Evolutionary conservation across 83 land plant genomes (phyloP).

Genomic region (Thuja plicata): DNA sequence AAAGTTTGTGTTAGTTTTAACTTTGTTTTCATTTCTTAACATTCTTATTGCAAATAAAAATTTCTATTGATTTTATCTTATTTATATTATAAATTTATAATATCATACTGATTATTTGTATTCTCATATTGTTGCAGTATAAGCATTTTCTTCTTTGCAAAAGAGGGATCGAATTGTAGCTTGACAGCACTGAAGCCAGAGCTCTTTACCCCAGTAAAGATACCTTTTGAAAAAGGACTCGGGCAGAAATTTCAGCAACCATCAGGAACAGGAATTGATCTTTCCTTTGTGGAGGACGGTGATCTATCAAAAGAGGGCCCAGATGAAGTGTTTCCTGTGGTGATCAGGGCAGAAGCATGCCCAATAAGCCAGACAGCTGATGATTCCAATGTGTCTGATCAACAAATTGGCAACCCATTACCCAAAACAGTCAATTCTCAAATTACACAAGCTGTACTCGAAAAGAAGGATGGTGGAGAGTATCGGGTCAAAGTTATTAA

Average conservation of each 20-base stretch:
- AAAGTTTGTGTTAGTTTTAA: not conserved
- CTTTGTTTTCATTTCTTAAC: not conserved
- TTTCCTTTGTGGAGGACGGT: conserved; percentile 51
- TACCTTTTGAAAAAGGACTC: conserved; percentile 67
- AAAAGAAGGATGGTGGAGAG: conserved; percentile 64
- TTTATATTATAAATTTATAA: not conserved
- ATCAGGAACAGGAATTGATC: conserved; percentile 72
- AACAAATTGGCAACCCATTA: conserved; percentile 42
- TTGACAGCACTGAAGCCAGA: conserved; percentile 47
- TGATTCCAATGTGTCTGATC: conserved; percentile 19
- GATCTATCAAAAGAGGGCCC: conserved; percentile 54
- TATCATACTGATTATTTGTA: not conserved
- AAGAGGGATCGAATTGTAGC: conserved; percentile 65
- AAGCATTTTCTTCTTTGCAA: conserved; percentile 72
- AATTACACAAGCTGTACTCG: conserved; percentile 92
- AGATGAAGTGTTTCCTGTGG: conserved; percentile 58
- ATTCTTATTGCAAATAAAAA: not conserved
- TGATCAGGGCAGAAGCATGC: conserved; percentile 63
- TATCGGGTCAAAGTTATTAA: conserved; percentile 79
- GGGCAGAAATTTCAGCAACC: conserved; percentile 80
- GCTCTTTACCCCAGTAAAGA: conserved; percentile 42
- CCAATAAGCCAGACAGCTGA: conserved; percentile 24
- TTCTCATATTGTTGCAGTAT: conserved; percentile 46
- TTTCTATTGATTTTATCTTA: not conserved
- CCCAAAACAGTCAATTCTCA: conserved; percentile 66